Percentiles rank a stretch among this genome's conserved stretches.
phyloP scores from a whole-genome alignment of 2,329 filamentous ascomycete species.

The Beauveria medogensis region DNA sequence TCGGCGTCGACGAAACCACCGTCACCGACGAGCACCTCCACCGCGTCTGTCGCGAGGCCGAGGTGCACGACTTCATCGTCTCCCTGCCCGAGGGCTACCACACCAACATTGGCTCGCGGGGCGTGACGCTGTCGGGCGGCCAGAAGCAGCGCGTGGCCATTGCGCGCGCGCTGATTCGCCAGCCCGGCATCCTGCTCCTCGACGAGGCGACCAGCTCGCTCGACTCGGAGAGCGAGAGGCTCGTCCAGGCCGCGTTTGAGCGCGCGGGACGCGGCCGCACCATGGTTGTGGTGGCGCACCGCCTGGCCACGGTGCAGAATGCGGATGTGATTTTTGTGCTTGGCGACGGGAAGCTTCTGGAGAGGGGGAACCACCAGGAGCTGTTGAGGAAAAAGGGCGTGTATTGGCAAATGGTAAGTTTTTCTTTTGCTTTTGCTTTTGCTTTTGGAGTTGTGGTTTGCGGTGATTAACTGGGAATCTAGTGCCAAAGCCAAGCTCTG shows the following conservation, averaged over 20 bases:
- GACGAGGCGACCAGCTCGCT: constrained; percentile 67
- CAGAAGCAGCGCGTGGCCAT: constrained; percentile 66
- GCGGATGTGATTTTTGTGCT: constrained; percentile 76
- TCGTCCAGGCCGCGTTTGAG: constrained; percentile 63
- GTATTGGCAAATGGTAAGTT: constrained; percentile 51
- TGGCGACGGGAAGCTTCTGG: constrained; percentile 50
- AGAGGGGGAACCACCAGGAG: constrained; percentile 45
- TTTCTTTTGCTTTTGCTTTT: neutral
- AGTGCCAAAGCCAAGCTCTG: constrained; percentile 53
- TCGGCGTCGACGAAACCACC: constrained; percentile 50
- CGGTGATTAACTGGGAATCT: constrained; percentile 17
- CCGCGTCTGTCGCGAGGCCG: constrained; percentile 51
- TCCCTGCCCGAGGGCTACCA: constrained; percentile 60
- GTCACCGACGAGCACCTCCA: constrained; percentile 45
- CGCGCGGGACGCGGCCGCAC: constrained; percentile 51
- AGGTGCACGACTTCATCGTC: constrained; percentile 63
- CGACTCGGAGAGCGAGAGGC: constrained; percentile 53
- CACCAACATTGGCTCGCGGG: constrained; percentile 59
- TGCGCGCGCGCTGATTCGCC: constrained; percentile 57
- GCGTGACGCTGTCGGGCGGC: constrained; percentile 60
- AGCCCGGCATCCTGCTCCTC: constrained; percentile 58
- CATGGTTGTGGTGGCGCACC: constrained; percentile 70
- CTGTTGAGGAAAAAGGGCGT: constrained; percentile 43
- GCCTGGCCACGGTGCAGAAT: constrained; percentile 69
- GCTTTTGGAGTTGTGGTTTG: no score